These are phyloP conservation scores for Hymenoscyphus scutula DNA, from an alignment of 2,329 filamentous ascomycete genomes.

Conservation along the genomic window DNA sequence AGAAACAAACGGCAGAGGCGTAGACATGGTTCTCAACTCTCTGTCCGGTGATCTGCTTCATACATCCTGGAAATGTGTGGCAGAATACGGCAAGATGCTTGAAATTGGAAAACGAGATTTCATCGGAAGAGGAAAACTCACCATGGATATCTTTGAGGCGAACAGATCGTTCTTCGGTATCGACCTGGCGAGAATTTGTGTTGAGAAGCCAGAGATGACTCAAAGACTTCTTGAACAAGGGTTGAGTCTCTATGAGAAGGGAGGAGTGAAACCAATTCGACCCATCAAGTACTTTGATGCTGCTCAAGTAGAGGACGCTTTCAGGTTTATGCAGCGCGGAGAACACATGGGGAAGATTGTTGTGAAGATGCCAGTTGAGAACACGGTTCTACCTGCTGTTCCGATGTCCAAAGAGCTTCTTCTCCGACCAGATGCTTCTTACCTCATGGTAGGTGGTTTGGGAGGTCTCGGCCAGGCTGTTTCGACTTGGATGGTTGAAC, in stretches of 20 bases:
- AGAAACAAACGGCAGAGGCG: constrained; percentile 25
- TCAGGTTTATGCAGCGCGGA: constrained; percentile 19
- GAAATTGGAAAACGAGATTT: constrained; percentile 40
- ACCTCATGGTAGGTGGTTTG: constrained; percentile 42
- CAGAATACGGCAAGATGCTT: constrained; percentile 38
- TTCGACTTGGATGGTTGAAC: constrained; percentile 38
- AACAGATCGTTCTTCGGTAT: constrained; percentile 29
- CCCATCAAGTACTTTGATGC: constrained; percentile 37
- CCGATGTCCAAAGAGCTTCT: constrained; percentile 19
- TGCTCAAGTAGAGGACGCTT: constrained; percentile 25
- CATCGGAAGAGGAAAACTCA: constrained; percentile 24
- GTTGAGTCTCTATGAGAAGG: constrained; percentile 8
- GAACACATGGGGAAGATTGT: constrained; percentile 19
- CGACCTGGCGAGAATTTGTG: constrained; percentile 22
- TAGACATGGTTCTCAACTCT: constrained; percentile 26
- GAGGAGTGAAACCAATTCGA: constrained; percentile 25
- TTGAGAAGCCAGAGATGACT: constrained; percentile 2
- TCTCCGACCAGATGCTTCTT: constrained; percentile 21
- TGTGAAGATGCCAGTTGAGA: constrained; percentile 1
- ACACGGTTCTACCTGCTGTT: not conserved
- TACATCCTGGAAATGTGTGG: constrained; percentile 36
- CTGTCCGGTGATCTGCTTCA: constrained; percentile 23
- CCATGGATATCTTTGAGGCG: constrained; percentile 31
- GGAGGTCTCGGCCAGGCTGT: constrained; percentile 43
- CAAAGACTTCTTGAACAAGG: constrained; percentile 11